A percentile compares a stretch with the other conserved stretches of the same genome.
phyloP scores from a whole-genome alignment of 441 rosid genomes.

The Bruguiera hainesii region DNA sequence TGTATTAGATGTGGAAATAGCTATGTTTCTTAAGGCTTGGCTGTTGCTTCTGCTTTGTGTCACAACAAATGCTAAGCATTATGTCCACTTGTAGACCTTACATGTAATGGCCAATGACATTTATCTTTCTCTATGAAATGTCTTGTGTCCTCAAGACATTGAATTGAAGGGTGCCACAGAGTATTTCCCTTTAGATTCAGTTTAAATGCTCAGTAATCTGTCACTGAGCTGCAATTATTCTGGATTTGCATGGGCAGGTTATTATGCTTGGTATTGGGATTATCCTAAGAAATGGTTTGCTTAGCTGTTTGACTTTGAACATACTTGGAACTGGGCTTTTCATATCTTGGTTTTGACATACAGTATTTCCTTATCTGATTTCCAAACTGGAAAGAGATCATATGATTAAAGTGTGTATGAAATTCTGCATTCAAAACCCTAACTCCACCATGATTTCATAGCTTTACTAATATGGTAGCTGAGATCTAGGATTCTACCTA shows the following conservation, averaged over 20 bases:
- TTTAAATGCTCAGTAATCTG: constrained; percentile 1
- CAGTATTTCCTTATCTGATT: no score
- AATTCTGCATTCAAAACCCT: no score
- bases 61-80: neutral
- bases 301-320: no score
- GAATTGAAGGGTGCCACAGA: neutral
- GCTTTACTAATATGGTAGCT: no score
- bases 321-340: no score
- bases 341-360: no score
- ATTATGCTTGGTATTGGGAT: no score
- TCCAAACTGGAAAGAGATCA: no score
- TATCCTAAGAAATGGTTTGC: no score
- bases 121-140: neutral
- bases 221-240: neutral
- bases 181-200: neutral
- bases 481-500: no score
- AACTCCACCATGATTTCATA: no score
- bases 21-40: neutral
- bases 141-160: neutral
- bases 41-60: neutral
- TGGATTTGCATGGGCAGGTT: neutral
- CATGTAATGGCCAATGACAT: neutral
- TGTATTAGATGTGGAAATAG: neutral
- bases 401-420: no score
- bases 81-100: neutral